These are phyloP conservation scores for Lasiodiplodia gonubiensis DNA, from an alignment of 2,329 filamentous ascomycete genomes.

Conservation along the genomic window DNA sequence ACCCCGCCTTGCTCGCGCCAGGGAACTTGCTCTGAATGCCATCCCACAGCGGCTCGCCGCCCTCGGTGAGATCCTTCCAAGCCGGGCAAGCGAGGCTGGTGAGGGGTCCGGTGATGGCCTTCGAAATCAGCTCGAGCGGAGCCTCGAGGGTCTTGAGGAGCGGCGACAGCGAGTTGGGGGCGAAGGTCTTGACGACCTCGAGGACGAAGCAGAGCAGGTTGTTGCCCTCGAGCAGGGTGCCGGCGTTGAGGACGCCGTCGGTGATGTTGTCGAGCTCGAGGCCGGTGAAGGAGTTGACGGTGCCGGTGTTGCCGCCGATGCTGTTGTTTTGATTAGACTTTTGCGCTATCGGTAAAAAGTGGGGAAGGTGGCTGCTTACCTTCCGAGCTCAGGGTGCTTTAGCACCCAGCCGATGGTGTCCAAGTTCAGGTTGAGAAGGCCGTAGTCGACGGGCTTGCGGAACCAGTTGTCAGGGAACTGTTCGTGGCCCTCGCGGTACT, in stretches of 20 bases:
- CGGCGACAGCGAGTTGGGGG: constrained; percentile 42
- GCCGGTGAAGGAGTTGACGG: constrained; percentile 58
- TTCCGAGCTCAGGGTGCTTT: constrained; percentile 48
- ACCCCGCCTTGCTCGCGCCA: constrained; percentile 12
- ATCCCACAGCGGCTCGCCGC: constrained; percentile 28
- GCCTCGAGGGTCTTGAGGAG: constrained; percentile 36
- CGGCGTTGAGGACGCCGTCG: constrained; percentile 46
- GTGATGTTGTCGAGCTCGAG: constrained; percentile 52
- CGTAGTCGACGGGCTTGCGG: constrained; percentile 53
- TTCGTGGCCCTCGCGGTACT: constrained; percentile 53
- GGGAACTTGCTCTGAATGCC: constrained; percentile 15
- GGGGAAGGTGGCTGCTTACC: constrained; percentile 25
- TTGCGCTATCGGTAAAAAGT: background rate
- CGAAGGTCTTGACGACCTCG: constrained; percentile 42
- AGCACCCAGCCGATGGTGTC: constrained; percentile 49
- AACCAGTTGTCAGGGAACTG: constrained; percentile 62
- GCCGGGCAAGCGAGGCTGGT: constrained; percentile 37
- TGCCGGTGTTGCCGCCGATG: constrained; percentile 61
- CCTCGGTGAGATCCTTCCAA: constrained; percentile 33
- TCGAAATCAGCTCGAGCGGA: constrained; percentile 35
- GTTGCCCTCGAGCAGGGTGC: constrained; percentile 47
- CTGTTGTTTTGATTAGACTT: too few relatives aligned
- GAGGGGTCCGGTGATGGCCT: constrained; percentile 34
- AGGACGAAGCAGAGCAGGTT: constrained; percentile 47
- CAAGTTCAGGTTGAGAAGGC: constrained; percentile 50